Conservation (phyloP, 2,329 filamentous ascomycete species). For the Helotiales sp. region DNA sequence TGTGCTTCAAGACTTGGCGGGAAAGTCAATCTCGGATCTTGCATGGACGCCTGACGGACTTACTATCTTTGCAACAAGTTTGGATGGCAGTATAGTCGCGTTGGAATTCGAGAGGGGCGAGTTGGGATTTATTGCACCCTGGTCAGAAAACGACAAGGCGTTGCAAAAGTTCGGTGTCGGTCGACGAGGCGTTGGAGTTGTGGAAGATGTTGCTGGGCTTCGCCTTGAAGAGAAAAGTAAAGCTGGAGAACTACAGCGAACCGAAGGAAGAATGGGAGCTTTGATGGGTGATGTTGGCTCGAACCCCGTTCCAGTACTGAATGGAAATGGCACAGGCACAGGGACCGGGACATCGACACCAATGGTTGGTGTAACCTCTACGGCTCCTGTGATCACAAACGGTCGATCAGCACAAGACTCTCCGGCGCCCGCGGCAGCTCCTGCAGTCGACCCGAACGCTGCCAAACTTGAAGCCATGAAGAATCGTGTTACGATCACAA, state of each 20-base stretch:
- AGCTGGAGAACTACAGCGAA: slow-evolving; percentile 84
- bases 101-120: slow-evolving; percentile 85
- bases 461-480: slow-evolving; percentile 74
- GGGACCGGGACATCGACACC: slow-evolving; percentile 35
- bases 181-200: slow-evolving; percentile 84
- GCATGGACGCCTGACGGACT: slow-evolving; percentile 93
- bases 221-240: slow-evolving; percentile 90
- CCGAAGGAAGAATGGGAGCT: slow-evolving; percentile 96
- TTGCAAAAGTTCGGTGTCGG: slow-evolving; percentile 91
- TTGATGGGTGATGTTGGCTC: slow-evolving; percentile 82
- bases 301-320: slow-evolving; percentile 38
- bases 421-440: slow-evolving; percentile 47
- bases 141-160: slow-evolving; percentile 90
- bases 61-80: slow-evolving; percentile 81
- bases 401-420: slow-evolving; percentile 33
- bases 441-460: slow-evolving; percentile 55
- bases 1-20: slow-evolving; percentile 84
- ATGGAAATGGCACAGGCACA: slow-evolving; percentile 35
- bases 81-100: slow-evolving; percentile 87
- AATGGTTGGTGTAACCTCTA: slow-evolving; percentile 31
- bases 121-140: slow-evolving; percentile 83
- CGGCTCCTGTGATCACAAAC: slow-evolving; percentile 33
- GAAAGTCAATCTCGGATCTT: slow-evolving; percentile 92
- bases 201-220: slow-evolving; percentile 89
- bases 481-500: slow-evolving; percentile 90